Evolutionary conservation across 2,329 filamentous ascomycete genomes (phyloP).

Genomic region (Aspergillus texensis): DNA sequence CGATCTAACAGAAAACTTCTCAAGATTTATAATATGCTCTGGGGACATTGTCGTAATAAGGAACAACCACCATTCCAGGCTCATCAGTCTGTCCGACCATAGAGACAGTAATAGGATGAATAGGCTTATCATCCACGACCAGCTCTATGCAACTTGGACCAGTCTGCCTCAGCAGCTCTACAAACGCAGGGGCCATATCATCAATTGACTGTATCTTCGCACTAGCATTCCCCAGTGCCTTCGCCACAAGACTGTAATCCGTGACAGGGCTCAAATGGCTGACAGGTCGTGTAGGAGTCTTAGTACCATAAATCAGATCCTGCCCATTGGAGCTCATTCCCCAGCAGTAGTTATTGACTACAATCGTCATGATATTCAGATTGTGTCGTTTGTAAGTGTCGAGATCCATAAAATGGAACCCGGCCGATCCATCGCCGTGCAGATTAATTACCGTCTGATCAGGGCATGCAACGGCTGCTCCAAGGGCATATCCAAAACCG

Average conservation of each 20-base stretch:
- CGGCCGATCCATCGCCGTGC: neutral
- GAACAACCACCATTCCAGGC: neutral
- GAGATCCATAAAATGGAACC: neutral
- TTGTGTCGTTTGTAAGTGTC: neutral
- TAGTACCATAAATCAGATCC: neutral
- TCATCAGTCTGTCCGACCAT: neutral
- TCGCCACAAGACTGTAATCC: neutral
- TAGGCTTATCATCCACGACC: neutral
- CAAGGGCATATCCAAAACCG: neutral
- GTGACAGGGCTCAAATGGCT: neutral
- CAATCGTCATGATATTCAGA: neutral
- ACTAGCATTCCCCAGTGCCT: neutral
- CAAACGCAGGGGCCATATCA: neutral
- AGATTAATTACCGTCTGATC: neutral
- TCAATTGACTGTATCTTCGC: neutral
- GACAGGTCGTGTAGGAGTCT: neutral
- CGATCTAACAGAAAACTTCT: neutral
- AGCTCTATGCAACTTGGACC: neutral
- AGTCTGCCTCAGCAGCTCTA: rapidly evolving
- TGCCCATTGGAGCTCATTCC: neutral
- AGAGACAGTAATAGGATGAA: neutral
- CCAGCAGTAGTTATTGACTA: neutral
- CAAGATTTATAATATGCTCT: neutral
- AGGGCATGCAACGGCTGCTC: neutral
- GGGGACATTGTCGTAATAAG: neutral